Conservation (phyloP, 371 early-diverging fungal species). For the Thermomucor indicae-seudaticae region DNA sequence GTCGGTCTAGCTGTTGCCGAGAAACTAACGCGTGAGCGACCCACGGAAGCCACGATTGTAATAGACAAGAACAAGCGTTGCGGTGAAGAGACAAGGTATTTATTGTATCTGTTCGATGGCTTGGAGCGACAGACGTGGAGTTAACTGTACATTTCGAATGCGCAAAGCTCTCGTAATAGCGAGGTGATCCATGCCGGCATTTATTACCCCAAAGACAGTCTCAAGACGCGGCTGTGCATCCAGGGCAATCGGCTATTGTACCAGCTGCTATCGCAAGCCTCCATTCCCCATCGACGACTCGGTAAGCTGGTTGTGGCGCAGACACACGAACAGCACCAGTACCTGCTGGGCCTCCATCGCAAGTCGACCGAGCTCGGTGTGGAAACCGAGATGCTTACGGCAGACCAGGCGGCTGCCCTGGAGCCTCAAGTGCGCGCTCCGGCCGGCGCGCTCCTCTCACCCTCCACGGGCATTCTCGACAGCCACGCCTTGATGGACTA, state of each 20-base stretch:
- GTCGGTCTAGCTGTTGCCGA: conserved; percentile 76
- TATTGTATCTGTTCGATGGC: neutral
- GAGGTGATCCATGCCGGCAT: conserved; percentile 92
- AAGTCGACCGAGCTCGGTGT: conserved; percentile 63
- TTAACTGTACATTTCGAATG: neutral
- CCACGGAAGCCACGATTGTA: conserved; percentile 48
- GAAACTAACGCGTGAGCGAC: conserved; percentile 43
- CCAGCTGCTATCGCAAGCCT: conserved; percentile 42
- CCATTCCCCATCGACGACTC: conserved; percentile 46
- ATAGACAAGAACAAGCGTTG: conserved; percentile 61
- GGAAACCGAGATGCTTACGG: conserved; percentile 51
- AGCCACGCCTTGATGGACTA: conserved; percentile 66
- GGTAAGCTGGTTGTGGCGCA: conserved; percentile 88
- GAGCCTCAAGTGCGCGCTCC: conserved; percentile 64
- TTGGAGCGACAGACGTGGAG: neutral
- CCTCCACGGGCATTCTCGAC: conserved; percentile 83
- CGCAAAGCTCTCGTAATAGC: conserved; percentile 78
- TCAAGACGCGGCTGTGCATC: conserved; percentile 80
- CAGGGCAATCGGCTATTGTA: conserved; percentile 73
- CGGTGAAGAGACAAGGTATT: conserved; percentile 72
- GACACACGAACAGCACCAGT: conserved; percentile 41
- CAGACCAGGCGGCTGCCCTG: conserved; percentile 25
- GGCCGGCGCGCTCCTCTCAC: conserved; percentile 54
- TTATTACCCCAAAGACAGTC: conserved; percentile 75
- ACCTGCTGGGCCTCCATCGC: conserved; percentile 53